Base-by-base conservation (phyloP, 1,284 basidiomycete genomes). In the Leccinum ponderosum region DNA sequence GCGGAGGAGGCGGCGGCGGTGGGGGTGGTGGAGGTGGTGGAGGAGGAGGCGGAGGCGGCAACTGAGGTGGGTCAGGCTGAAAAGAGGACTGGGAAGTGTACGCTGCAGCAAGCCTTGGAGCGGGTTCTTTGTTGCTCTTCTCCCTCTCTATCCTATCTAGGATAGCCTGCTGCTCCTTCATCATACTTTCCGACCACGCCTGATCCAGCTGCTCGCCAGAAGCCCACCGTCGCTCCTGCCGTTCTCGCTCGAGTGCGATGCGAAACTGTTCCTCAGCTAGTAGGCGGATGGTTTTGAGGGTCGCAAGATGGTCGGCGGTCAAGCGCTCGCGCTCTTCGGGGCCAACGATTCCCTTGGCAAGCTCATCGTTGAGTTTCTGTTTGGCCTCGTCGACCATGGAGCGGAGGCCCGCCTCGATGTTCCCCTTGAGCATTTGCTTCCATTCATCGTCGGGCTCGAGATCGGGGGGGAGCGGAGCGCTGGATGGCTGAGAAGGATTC, bases 401-500 rank as follows among this genome's bases (percentile, higher is more conserved):
- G 55, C 73, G 68, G 53, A 86, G 69, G 2, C 73, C 74, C 2
- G 73, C 68, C 65, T 83, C 77, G 69, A 87, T 84, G 65, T 76
- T 73, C 35, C 68, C 65, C 65, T 69, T 75, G 62, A 83, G 73
- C 1, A 65, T 62, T 25, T 64, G 68, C 68, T 85, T 86, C 85
- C 85, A 86, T 59, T 77, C 72, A 6, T 81, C 78, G 70, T 84
- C 80, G 3, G 82, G 83, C 65, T 86, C 84, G 58, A 80, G 66
- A 70, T 83, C 79, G 56, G 70, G 62, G 31, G 60, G 58, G 1
- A 55, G 63, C 48, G 61, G 61, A 51, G 66, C 56, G 63, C 62
- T 64, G 63, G 72, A 2, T 53, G 69, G 57, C 59, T 66, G 67
- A 64, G 72, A 53, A 35, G 63, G 15, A 20, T 55, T 59, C 31